phyloP scores from a whole-genome alignment of 1,139 yeast genomes.

The Suhomyces bolitotheri region DNA sequence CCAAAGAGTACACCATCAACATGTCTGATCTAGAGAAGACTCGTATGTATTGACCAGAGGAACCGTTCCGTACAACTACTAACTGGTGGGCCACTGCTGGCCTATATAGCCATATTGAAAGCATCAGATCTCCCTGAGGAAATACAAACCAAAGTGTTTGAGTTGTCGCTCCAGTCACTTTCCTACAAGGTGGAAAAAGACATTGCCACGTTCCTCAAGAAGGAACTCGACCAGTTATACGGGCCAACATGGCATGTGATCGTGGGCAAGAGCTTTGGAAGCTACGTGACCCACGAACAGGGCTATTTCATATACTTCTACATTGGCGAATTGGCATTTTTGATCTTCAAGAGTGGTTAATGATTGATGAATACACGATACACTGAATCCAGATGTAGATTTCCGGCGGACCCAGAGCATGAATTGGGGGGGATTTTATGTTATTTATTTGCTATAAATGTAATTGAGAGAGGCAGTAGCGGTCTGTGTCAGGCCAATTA shows the following conservation, averaged over 20 bases:
- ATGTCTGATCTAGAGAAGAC: slow-evolving; percentile 12
- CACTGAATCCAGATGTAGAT: background rate
- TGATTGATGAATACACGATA: slow-evolving; percentile 4
- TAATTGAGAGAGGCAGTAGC: background rate
- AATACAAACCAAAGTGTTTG: slow-evolving; percentile 58
- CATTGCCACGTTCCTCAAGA: slow-evolving; percentile 78
- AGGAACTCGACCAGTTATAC: slow-evolving; percentile 57
- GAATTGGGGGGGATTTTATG: no score
- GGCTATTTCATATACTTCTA: slow-evolving; percentile 85
- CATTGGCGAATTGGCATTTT: slow-evolving; percentile 75
- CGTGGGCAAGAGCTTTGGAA: slow-evolving; percentile 91
- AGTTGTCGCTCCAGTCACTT: slow-evolving; percentile 54
- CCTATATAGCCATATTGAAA: slow-evolving; percentile 39
- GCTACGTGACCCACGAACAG: slow-evolving; percentile 87
- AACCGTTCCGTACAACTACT: slow-evolving; percentile 4
- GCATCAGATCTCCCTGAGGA: slow-evolving; percentile 57
- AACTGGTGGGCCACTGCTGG: slow-evolving; percentile 4
- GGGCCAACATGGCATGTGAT: slow-evolving; percentile 96
- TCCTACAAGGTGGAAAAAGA: slow-evolving; percentile 61
- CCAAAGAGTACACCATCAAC: slow-evolving; percentile 1
- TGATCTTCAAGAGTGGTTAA: slow-evolving; percentile 74
- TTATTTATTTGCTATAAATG: no score
- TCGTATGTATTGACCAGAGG: slow-evolving; percentile 9
- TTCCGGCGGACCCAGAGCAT: background rate
- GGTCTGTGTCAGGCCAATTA: background rate